These are phyloP conservation scores for Xylariaceae sp. DNA, from an alignment of 2,329 filamentous ascomycete species.

Conservation along the genomic window DNA sequence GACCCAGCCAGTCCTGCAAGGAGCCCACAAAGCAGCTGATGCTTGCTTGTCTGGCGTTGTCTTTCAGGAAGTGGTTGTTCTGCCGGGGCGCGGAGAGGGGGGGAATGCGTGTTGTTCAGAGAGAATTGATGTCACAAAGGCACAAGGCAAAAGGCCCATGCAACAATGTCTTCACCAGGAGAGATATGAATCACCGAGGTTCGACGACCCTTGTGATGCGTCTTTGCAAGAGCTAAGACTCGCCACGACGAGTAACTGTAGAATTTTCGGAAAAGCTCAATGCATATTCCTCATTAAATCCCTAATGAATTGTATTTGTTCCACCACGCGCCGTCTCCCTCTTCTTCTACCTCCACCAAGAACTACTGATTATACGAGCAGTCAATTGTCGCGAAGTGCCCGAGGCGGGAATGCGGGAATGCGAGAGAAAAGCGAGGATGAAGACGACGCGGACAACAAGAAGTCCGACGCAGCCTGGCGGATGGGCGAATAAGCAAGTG, in stretches of 20 bases:
- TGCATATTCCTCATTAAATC: conserved; percentile 18
- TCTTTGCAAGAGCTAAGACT: conserved; percentile 22
- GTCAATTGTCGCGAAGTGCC: conserved; percentile 11
- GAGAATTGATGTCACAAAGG: conserved; percentile 25
- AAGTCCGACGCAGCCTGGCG: background rate
- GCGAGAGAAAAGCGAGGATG: no score
- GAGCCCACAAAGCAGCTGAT: background rate
- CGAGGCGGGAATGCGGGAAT: background rate
- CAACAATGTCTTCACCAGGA: conserved; percentile 28
- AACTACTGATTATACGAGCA: conserved; percentile 18
- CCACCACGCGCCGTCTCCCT: conserved; percentile 11
- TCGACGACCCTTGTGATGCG: conserved; percentile 23
- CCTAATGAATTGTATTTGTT: conserved; percentile 12
- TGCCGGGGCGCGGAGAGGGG: background rate
- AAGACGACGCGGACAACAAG: background rate
- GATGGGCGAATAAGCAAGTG: conserved; percentile 2
- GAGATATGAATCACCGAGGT: conserved; percentile 27
- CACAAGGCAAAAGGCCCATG: conserved; percentile 21
- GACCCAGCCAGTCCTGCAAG: conserved; percentile 1
- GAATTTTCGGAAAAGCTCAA: conserved; percentile 19
- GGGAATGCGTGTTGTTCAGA: conserved; percentile 12
- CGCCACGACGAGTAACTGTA: conserved; percentile 22
- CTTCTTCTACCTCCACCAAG: conserved; percentile 13
- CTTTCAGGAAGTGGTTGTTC: conserved; percentile 8
- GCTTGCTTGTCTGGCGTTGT: conserved; percentile 13